Conservation (phyloP, 108 stramenopile genomes). For the Cylindrotheca fusiformis region DNA sequence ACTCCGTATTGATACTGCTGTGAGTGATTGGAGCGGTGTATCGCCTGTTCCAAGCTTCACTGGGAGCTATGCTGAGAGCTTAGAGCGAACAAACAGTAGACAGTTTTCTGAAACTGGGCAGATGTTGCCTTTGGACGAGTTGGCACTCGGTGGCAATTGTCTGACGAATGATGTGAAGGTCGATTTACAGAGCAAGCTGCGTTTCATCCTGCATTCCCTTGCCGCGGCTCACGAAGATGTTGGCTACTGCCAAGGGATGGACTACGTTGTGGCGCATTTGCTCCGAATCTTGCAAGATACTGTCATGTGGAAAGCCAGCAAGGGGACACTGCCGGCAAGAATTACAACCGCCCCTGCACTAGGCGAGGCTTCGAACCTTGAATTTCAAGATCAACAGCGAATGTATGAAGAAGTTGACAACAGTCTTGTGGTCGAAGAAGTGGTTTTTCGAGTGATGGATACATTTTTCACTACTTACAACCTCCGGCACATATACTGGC, state of each 20-base stretch:
- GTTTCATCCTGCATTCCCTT: constrained; percentile 75
- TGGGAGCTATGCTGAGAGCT: constrained; percentile 15
- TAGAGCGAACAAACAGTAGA: neutral
- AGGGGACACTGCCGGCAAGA: constrained; percentile 44
- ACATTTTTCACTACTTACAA: constrained; percentile 76
- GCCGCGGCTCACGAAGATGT: constrained; percentile 77
- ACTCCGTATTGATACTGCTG: constrained; percentile 27
- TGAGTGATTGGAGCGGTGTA: constrained; percentile 85
- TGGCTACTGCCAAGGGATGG: constrained; percentile 91
- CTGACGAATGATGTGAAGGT: constrained; percentile 75
- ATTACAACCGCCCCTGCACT: constrained; percentile 14
- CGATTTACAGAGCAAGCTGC: constrained; percentile 74
- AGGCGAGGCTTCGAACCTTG: neutral
- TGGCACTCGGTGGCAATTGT: constrained; percentile 72
- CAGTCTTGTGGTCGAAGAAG: constrained; percentile 73
- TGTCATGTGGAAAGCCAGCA: constrained; percentile 56
- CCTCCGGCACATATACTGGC: constrained; percentile 87
- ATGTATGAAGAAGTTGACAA: constrained; percentile 39
- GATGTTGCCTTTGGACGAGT: constrained; percentile 33
- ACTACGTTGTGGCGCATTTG: constrained; percentile 87
- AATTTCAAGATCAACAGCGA: constrained; percentile 4
- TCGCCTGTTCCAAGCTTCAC: constrained; percentile 66
- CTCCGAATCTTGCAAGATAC: constrained; percentile 86
- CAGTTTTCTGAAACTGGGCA: neutral
- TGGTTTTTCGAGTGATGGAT: constrained; percentile 77